phyloP scores from a whole-genome alignment of 148 eudicot species.

The Dysphania ambrosioides region DNA sequence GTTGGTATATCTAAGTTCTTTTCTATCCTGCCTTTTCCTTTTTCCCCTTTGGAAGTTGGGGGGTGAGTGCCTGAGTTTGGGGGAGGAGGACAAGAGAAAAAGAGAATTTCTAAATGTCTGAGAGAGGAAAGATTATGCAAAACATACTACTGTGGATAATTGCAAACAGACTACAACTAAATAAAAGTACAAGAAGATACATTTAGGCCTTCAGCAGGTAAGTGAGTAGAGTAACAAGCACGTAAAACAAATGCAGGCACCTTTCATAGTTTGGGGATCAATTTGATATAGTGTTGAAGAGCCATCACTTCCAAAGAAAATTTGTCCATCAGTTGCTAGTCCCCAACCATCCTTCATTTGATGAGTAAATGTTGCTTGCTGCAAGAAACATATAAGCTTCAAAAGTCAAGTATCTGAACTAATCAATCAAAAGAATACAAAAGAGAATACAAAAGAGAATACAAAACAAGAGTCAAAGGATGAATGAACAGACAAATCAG shows the following conservation, averaged over 20 bases:
- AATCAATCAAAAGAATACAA: not conserved
- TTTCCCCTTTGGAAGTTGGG: not conserved
- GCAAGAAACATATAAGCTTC: constrained; percentile 30
- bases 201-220: not conserved
- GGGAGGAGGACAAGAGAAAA: no score
- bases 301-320: constrained; percentile 89
- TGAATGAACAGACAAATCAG: no score
- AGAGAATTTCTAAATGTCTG: not conserved
- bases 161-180: not conserved
- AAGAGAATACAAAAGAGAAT: constrained; percentile 6
- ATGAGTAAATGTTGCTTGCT: constrained; percentile 64
- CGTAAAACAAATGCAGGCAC: constrained; percentile 33
- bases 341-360: constrained; percentile 98
- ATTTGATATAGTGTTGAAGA: constrained; percentile 73
- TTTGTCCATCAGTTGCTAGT: constrained; percentile 80
- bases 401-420: constrained; percentile 6
- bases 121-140: not conserved
- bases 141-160: not conserved
- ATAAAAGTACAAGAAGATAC: not conserved
- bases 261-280: constrained; percentile 72
- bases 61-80: no score
- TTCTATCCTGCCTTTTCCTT: not conserved
- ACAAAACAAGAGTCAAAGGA: not conserved
- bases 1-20: not conserved
- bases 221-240: not conserved